Percentiles rank a stretch among this genome's conserved stretches.
These are phyloP conservation scores for Sclerotiophoma versabilis DNA, from an alignment of 2,329 filamentous ascomycete species.

Conservation along the genomic window DNA sequence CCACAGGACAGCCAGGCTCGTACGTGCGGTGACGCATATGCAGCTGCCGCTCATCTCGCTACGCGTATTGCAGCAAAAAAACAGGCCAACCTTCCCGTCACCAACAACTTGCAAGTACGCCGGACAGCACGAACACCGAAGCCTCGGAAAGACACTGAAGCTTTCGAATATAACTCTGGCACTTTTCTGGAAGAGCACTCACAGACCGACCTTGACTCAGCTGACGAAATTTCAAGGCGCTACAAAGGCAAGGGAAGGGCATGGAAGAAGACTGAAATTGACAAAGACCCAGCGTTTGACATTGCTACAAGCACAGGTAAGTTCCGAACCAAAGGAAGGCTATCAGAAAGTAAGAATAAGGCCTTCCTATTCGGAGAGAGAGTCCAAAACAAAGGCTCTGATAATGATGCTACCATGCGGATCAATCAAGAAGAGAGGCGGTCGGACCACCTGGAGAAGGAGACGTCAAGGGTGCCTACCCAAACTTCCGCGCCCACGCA, in stretches of 20 bases:
- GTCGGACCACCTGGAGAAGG: not conserved
- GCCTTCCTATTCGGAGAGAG: too few relatives aligned
- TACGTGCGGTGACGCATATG: not conserved
- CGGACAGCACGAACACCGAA: not conserved
- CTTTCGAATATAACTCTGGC: not conserved
- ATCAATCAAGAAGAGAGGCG: not conserved
- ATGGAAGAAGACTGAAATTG: not conserved
- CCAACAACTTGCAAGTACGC: not conserved
- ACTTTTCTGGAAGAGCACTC: not conserved
- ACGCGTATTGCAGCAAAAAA: not conserved
- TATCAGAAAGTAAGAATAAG: not conserved
- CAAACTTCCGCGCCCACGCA: not conserved
- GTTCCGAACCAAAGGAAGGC: not conserved
- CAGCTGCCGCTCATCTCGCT: not conserved
- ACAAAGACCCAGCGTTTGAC: not conserved
- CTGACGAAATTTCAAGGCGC: not conserved
- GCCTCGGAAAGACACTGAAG: not conserved
- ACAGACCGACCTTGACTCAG: not conserved
- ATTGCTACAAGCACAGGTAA: not conserved
- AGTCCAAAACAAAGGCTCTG: not conserved
- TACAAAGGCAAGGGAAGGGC: constrained; percentile 3
- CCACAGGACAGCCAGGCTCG: not conserved
- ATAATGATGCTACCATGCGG: not conserved
- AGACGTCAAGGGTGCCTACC: not conserved
- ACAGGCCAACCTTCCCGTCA: not conserved